Base-by-base conservation (phyloP, 148 eudicot genomes). In the Rhododendron mucronatum region DNA sequence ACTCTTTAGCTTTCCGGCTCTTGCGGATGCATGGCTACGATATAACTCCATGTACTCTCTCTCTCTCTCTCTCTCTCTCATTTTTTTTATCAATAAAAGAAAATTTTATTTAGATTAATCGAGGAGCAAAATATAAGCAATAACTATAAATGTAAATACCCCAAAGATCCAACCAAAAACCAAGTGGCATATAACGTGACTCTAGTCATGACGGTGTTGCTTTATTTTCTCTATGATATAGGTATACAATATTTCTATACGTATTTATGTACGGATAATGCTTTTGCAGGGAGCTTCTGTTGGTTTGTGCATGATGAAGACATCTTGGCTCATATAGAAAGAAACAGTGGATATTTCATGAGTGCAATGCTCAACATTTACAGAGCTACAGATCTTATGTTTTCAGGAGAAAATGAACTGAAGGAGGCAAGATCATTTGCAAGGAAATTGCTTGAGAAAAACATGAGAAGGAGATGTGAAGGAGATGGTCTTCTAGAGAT, bases 331-430 rank as follows among this genome's bases (percentile, higher is more conserved):
- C 75, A 89, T 76, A 82, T 89, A 21, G 90, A 90, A 83, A 37
- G 82, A 3, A 89, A 92, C 59, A 20, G 41, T 35, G 61, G 86
- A 12, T 28, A 86, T 26, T 87, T 71, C 51, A 63, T 53, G 8
- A 88, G 84, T 71, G 44, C 78, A 82, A 51, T 90, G 85, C 86
- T 86, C 47, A 84, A 18, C 76, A 85, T 92, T 1, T 88, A 90
- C 85, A 86, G 88, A 88, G 94, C 94, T 5, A 90, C 91, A 30
- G 86, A 92, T 82, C 83, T 92, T 18, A 86, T 57, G 73, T 91
- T 89, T 77, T 35, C 78, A 44, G 91, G 90, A 13, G 94, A 92
- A 78, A 13, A 6, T 3, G 88, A 89, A 82, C 12, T 92, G 8
- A 86, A 90, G 33, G 82, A 88, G 69, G 86, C 92, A 41, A 89